Conservation (phyloP, 1,139 yeast genomes). For the Chernovozyma aurita region DNA sequence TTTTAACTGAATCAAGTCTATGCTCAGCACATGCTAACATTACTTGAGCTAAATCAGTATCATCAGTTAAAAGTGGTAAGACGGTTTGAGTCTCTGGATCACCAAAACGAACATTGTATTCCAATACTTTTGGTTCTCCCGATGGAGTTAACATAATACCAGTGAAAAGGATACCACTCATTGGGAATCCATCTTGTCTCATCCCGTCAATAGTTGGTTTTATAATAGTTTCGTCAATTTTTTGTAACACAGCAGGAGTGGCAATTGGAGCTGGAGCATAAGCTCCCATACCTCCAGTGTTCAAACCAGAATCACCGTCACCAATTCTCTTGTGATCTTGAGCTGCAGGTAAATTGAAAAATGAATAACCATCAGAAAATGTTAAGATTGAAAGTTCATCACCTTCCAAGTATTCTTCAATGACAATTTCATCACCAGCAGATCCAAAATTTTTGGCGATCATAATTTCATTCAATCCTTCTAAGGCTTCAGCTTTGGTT, state of each 20-base stretch:
- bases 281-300: constrained; percentile 99
- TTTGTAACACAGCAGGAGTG: constrained; percentile 59
- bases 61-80: constrained; percentile 74
- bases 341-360: constrained; percentile 90
- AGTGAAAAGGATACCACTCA: constrained; percentile 94
- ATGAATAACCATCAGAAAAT: constrained; percentile 89
- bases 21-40: constrained; percentile 94
- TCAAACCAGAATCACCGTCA: constrained; percentile 88
- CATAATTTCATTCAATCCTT: constrained; percentile 86
- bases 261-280: constrained; percentile 97
- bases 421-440: constrained; percentile 95
- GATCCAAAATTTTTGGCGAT: constrained; percentile 81
- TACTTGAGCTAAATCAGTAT: constrained; percentile 87
- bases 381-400: constrained; percentile 94
- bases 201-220: constrained; percentile 94
- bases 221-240: constrained; percentile 69
- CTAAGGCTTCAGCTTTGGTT: constrained; percentile 76
- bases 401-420: constrained; percentile 95
- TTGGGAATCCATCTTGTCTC: constrained; percentile 94
- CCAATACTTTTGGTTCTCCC: constrained; percentile 89
- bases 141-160: constrained; percentile 84
- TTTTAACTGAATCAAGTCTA: constrained; percentile 78
- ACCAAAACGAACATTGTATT: constrained; percentile 96
- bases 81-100: constrained; percentile 99
- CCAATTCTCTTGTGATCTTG: constrained; percentile 97